Conservation (phyloP, 2,329 filamentous ascomycete species). For the Chalara sp. region DNA sequence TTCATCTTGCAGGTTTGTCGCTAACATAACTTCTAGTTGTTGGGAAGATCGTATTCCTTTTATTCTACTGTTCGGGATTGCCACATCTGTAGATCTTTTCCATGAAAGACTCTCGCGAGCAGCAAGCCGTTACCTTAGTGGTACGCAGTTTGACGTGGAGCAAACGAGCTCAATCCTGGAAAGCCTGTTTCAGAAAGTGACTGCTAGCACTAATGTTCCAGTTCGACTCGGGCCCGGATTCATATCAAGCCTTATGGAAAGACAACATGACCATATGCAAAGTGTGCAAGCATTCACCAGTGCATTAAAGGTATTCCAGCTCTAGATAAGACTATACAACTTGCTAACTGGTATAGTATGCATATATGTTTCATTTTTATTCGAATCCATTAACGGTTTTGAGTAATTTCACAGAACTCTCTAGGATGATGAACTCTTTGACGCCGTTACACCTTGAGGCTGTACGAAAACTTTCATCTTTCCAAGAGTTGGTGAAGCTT, state of each 20-base stretch:
- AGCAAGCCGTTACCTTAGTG: conserved; percentile 60
- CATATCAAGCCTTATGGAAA: conserved; percentile 56
- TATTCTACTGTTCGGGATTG: conserved; percentile 70
- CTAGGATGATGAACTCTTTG: conserved; percentile 30
- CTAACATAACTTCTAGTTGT: conserved; percentile 31
- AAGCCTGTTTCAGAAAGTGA: conserved; percentile 59
- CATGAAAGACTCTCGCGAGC: conserved; percentile 66
- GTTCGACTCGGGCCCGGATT: conserved; percentile 60
- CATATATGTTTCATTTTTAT: conserved; percentile 82
- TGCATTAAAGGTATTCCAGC: conserved; percentile 52
- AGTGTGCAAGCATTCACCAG: conserved; percentile 67
- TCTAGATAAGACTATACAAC: neutral
- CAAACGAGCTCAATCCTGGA: conserved; percentile 67
- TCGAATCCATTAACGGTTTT: conserved; percentile 69
- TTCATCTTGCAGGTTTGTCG: neutral
- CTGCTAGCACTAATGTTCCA: conserved; percentile 49
- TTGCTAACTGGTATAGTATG: conserved; percentile 47
- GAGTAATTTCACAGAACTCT: conserved; percentile 30
- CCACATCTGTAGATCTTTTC: conserved; percentile 74
- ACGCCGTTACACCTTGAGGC: conserved; percentile 59
- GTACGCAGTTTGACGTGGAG: conserved; percentile 70
- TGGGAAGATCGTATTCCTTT: conserved; percentile 76
- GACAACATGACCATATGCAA: conserved; percentile 71
- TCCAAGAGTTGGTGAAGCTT: conserved; percentile 40
- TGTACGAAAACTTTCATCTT: conserved; percentile 62